Evolutionary conservation across 192 early-diverging fungal species (phyloP), one percentile per base, ranked within the genome.

Genomic region (Phlyctochytrium planicorne): DNA sequence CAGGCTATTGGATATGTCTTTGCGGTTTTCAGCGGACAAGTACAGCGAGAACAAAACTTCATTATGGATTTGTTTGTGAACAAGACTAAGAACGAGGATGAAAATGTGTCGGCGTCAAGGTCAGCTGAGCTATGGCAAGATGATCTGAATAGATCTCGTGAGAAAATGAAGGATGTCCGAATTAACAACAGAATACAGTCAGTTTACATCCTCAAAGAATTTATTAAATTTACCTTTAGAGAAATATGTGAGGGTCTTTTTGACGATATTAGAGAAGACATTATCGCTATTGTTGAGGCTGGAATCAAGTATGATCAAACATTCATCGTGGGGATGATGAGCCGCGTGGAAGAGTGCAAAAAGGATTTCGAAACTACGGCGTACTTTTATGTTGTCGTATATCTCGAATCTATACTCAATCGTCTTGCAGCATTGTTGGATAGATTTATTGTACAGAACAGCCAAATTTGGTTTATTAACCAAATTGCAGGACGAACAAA

Each of bases 31-130:
- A 88, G 10, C 70, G 84, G 27, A 72, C 88, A 61, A 16, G 86
- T 96, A 14, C 81, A 92, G 12, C 78, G 91, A 1, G 95, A 95
- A 75, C 93, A 97, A 76, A 97, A 97, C 76, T 95, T 92, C 67
- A 84, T 96, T 52, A 84, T 87, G 20, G 94, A 96, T 65, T 76
- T 95, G 31, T 97, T 98, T 80, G 70, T 63, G 68, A 62, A 70
- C 73, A 3, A 0, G 52, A n/a, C n/a, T n/a, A 69, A 0, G 29
- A 4, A 16, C 24, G 53, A 35, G 30, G 52, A 16, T 59, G 59
- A 68, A 24, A n/a, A 52, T 2, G 17, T n/a, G n/a, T n/a, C n/a
- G n/a, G n/a, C n/a, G n/a, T n/a, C 36, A 12, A 52, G 63, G 2
- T 69, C 61, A 23, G 37, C 60, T 1, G 71, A 75, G 3, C 62